Evolutionary conservation across 345 rosid species (phyloP).

Genomic region (Syzygium aromaticum): DNA sequence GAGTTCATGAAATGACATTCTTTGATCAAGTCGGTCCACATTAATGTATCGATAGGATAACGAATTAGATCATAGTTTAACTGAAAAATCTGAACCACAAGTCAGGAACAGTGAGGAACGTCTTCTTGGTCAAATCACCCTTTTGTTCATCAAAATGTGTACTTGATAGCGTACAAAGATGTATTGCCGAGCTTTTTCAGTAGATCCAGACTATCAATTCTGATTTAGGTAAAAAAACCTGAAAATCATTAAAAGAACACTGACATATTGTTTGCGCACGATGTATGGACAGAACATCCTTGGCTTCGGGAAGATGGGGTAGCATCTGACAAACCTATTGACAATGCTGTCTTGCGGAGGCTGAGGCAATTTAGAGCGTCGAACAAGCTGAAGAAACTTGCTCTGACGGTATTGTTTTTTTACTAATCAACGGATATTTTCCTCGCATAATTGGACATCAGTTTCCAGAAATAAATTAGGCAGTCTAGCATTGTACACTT

Average conservation of each 20-base stretch:
- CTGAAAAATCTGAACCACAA: background rate
- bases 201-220: background rate
- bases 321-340: constrained; percentile 66
- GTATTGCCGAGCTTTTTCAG: background rate
- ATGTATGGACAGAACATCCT: constrained; percentile 55
- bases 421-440: background rate
- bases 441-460: background rate
- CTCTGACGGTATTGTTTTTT: constrained; percentile 50
- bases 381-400: constrained; percentile 92
- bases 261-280: background rate
- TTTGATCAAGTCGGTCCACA: background rate
- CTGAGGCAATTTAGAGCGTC: constrained; percentile 85
- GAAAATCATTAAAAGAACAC: background rate
- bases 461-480: background rate
- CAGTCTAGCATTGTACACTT: background rate
- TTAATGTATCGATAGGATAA: background rate
- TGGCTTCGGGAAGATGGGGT: constrained; percentile 57
- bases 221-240: background rate
- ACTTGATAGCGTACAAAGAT: background rate
- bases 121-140: background rate
- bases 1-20: background rate
- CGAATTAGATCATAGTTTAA: background rate
- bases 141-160: background rate
- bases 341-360: constrained; percentile 71
- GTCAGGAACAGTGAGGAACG: background rate